phyloP scores from a whole-genome alignment of 306 rosid genomes.

The Cucumis hystrix region DNA sequence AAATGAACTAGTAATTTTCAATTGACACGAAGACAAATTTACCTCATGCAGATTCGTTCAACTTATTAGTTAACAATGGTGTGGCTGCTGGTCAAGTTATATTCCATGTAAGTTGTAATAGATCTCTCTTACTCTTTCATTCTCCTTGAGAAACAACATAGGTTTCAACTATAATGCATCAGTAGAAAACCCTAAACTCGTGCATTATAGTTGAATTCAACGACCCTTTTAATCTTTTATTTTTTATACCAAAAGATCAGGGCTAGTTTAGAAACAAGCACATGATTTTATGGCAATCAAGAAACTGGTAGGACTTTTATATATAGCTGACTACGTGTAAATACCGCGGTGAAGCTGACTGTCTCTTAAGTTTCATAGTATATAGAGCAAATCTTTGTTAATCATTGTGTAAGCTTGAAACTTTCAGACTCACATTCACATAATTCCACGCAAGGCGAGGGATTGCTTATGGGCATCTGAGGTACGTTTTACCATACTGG shows the following conservation, averaged over 20 bases:
- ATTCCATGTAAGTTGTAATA: slow-evolving; percentile 62
- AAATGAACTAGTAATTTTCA: not conserved
- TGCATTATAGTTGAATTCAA: not conserved
- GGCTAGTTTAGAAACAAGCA: not conserved
- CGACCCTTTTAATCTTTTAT: not conserved
- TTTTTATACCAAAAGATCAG: not conserved
- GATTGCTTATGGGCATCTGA: slow-evolving; percentile 91
- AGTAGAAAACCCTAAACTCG: not conserved
- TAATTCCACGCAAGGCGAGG: slow-evolving; percentile 72
- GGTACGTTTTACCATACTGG: slow-evolving; percentile 27
- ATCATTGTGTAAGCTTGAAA: slow-evolving; percentile 12
- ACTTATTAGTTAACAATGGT: slow-evolving; percentile 80
- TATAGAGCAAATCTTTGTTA: slow-evolving; percentile 1
- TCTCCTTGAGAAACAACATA: not conserved
- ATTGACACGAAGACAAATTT: slow-evolving; percentile 10
- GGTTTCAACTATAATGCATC: not conserved
- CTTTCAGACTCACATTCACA: slow-evolving; percentile 88
- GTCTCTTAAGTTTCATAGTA: not conserved
- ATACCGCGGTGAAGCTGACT: not conserved
- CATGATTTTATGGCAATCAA: not conserved
- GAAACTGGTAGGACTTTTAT: not conserved
- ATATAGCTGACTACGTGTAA: not conserved
- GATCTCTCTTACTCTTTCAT: not conserved
- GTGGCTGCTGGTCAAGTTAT: slow-evolving; percentile 91
- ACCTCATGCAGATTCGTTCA: slow-evolving; percentile 70